Percentiles rank a stretch among this genome's conserved stretches.
These are phyloP conservation scores for Arachis monticola DNA, from an alignment of 331 rosid species.

Conservation along the genomic window DNA sequence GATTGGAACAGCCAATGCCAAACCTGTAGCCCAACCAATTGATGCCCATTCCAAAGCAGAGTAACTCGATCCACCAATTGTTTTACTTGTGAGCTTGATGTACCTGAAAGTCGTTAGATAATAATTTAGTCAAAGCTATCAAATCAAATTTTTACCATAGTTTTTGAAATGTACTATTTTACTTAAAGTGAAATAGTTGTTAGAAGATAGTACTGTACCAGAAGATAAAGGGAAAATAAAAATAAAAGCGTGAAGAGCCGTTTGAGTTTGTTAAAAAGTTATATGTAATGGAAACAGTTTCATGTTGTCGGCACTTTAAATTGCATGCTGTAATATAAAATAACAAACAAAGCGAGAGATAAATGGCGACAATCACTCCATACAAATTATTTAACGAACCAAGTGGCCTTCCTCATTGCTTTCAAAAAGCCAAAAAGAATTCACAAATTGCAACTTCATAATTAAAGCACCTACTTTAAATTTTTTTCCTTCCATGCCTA, in stretches of 20 bases:
- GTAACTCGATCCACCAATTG: conserved; percentile 34
- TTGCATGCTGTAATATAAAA: conserved; percentile 11
- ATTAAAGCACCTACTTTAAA: not conserved
- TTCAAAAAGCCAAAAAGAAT: conserved; percentile 4
- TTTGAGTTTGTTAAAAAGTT: not conserved
- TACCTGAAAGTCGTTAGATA: conserved; percentile 32
- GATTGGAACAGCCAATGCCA: conserved; percentile 66
- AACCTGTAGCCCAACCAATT: conserved; percentile 81
- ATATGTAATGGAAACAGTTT: conserved; percentile 17
- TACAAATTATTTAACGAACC: not conserved
- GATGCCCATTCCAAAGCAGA: conserved; percentile 79
- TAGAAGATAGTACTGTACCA: not conserved
- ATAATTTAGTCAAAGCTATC: no score
- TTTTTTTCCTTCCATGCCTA: not conserved
- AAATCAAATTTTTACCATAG: no score
- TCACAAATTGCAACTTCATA: not conserved
- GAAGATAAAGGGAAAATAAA: not conserved
- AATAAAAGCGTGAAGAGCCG: not conserved
- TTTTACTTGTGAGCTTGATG: conserved; percentile 50
- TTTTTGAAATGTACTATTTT: no score
- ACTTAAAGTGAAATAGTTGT: no score
- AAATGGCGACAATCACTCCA: conserved; percentile 34
- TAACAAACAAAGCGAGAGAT: conserved; percentile 2
- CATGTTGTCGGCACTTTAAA: conserved; percentile 44
- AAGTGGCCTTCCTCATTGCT: not conserved